Evolutionary conservation across 2,329 filamentous ascomycete genomes (phyloP).

Genomic region (Rhynchosporium graminicola): DNA sequence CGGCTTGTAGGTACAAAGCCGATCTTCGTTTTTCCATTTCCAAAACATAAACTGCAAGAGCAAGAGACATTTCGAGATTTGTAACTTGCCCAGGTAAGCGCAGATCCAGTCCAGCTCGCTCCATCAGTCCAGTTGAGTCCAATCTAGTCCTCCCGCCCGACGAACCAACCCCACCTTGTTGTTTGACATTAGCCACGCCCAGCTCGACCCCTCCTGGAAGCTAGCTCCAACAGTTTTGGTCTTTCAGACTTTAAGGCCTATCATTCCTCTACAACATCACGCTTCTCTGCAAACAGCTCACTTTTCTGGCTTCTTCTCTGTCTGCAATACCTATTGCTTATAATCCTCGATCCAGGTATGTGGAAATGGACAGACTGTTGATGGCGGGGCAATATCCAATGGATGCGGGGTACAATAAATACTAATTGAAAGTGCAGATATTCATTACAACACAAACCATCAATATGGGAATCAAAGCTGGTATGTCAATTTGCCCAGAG

Average conservation of each 20-base stretch:
- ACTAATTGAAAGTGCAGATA: constrained; percentile 24
- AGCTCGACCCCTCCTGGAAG: constrained; percentile 3
- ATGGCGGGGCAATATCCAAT: constrained; percentile 6
- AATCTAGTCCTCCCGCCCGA: constrained; percentile 8
- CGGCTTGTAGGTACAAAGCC: constrained; percentile 13
- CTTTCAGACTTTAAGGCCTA: constrained; percentile 19
- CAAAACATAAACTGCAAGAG: constrained; percentile 9
- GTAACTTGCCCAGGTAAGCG: constrained; percentile 18
- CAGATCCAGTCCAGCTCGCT: neutral
- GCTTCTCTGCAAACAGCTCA: neutral
- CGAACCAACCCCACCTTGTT: constrained; percentile 16
- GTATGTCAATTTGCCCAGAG: constrained; percentile 44
- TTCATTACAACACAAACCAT: constrained; percentile 28
- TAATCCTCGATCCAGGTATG: constrained; percentile 26
- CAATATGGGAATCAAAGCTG: constrained; percentile 60
- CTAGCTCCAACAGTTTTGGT: constrained; percentile 26
- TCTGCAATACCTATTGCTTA: constrained; percentile 15
- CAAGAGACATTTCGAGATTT: constrained; percentile 8
- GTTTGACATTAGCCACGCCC: neutral
- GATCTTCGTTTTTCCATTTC: constrained; percentile 1
- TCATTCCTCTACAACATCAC: constrained; percentile 14
- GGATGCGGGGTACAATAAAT: constrained; percentile 33
- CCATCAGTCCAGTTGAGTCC: constrained; percentile 11
- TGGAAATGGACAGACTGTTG: neutral
- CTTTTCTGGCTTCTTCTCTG: constrained; percentile 15